Evolutionary conservation across 1,284 basidiomycete genomes (phyloP).

Genomic region (Anthracocystis walkeri): DNA sequence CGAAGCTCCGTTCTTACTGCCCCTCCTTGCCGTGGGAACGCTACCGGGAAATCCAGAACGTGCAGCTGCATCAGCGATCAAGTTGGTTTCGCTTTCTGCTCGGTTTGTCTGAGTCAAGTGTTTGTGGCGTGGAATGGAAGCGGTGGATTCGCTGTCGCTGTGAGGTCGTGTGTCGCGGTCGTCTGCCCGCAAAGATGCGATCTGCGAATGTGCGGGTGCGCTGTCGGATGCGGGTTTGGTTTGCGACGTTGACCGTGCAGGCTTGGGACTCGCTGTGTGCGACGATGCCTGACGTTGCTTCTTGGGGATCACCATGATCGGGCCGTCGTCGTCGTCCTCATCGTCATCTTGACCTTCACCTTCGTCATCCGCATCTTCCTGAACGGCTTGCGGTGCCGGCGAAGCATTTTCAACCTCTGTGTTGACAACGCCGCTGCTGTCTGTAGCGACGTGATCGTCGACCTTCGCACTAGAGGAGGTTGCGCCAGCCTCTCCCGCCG

Average conservation of each 20-base stretch:
- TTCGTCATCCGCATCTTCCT: slow-evolving; percentile 28
- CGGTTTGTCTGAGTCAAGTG: slow-evolving; percentile 1
- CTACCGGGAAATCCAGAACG: slow-evolving; percentile 13
- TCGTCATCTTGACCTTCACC: slow-evolving; percentile 45
- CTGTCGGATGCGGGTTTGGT: not conserved
- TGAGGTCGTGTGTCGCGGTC: slow-evolving; percentile 14
- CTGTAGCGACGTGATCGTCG: not conserved
- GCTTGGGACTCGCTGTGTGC: slow-evolving; percentile 18
- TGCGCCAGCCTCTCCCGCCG: not conserved
- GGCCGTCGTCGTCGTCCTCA: slow-evolving; percentile 58
- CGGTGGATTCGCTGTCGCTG: slow-evolving; percentile 30
- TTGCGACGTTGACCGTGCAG: not conserved
- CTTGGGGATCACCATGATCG: slow-evolving; percentile 60
- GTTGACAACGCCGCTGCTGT: slow-evolving; percentile 4
- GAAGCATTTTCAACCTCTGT: not conserved
- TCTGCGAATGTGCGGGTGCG: slow-evolving; percentile 7
- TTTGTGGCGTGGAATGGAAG: not conserved
- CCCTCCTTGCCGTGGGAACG: slow-evolving; percentile 14
- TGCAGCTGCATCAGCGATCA: slow-evolving; percentile 11
- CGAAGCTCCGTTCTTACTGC: slow-evolving; percentile 25
- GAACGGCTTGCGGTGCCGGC: slow-evolving; percentile 4
- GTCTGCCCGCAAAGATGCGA: not conserved
- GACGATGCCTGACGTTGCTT: slow-evolving; percentile 21
- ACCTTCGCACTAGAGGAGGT: no score
- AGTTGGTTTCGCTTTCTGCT: slow-evolving; percentile 34